Evolutionary conservation across 1,284 basidiomycete genomes (phyloP).

Genomic region (Cutaneotrichosporon dermatis): DNA sequence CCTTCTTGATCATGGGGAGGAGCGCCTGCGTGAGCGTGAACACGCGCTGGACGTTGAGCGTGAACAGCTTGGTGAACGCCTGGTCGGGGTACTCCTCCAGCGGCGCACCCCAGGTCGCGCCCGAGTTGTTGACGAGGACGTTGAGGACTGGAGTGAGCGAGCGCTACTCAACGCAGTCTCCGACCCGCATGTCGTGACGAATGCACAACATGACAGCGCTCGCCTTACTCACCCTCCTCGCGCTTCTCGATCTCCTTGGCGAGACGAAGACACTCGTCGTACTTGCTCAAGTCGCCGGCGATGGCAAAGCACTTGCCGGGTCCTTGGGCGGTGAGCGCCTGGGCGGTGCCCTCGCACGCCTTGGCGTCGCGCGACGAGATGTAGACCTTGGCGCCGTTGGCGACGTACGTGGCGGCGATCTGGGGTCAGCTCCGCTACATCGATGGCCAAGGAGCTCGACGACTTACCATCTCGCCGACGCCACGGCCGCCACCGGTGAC

Average conservation of each 20-base stretch:
- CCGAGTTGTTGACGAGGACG: slow-evolving; percentile 56
- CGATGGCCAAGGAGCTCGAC: too few relatives aligned
- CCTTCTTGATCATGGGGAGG: slow-evolving; percentile 59
- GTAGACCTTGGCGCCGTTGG: slow-evolving; percentile 63
- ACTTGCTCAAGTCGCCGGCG: slow-evolving; percentile 60
- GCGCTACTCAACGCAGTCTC: too few relatives aligned
- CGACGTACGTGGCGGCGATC: slow-evolving; percentile 65
- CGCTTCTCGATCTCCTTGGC: slow-evolving; percentile 54
- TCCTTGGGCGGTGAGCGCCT: slow-evolving; percentile 56
- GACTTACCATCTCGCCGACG: slow-evolving; percentile 64
- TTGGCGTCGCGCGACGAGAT: slow-evolving; percentile 61
- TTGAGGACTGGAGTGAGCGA: slow-evolving; percentile 14
- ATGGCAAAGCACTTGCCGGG: slow-evolving; percentile 59
- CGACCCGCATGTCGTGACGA: too few relatives aligned
- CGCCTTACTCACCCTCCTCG: slow-evolving; percentile 51
- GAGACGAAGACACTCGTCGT: slow-evolving; percentile 58
- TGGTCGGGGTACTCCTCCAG: slow-evolving; percentile 58
- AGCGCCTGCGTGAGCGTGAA: slow-evolving; percentile 67
- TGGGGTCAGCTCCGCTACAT: slow-evolving; percentile 27
- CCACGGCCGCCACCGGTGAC: slow-evolving; percentile 67
- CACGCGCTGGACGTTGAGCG: slow-evolving; percentile 63
- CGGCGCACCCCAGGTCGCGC: slow-evolving; percentile 60
- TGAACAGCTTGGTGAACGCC: slow-evolving; percentile 53
- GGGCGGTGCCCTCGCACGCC: slow-evolving; percentile 59
- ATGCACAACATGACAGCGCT: too few relatives aligned